A percentile compares a stretch with the other conserved stretches of the same genome.
Conservation (phyloP, 495 filamentous ascomycete genomes). For the Staphylotrichum tortipilum region DNA sequence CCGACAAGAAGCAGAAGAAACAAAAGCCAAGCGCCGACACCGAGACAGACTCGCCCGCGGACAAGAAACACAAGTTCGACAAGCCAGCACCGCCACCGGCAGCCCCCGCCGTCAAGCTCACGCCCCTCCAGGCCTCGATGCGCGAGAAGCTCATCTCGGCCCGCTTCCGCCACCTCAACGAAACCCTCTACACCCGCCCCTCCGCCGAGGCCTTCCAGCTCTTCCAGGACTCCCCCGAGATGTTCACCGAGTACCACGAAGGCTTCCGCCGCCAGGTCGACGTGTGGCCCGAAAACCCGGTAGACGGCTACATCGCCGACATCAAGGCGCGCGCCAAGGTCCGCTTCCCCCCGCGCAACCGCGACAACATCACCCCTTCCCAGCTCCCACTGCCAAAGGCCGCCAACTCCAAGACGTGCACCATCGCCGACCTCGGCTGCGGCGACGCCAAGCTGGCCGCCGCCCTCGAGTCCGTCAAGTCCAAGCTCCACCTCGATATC, state of each 20-base stretch:
- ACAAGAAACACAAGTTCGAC: slow-evolving; percentile 6
- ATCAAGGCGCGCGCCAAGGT: slow-evolving; percentile 49
- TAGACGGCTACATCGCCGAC: slow-evolving; percentile 66
- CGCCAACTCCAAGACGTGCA: slow-evolving; percentile 49
- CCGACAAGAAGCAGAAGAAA: slow-evolving; percentile 7
- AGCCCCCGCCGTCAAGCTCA: slow-evolving; percentile 49
- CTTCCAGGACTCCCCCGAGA: slow-evolving; percentile 72
- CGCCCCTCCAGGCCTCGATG: slow-evolving; percentile 88
- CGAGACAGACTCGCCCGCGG: neutral
- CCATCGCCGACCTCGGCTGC: slow-evolving; percentile 63
- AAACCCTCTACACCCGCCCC: slow-evolving; percentile 87
- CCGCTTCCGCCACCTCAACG: slow-evolving; percentile 94
- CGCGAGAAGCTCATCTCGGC: slow-evolving; percentile 84
- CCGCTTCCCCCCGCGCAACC: slow-evolving; percentile 29
- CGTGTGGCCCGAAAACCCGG: slow-evolving; percentile 92
- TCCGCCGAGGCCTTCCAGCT: slow-evolving; percentile 68
- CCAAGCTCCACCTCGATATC: slow-evolving; percentile 33
- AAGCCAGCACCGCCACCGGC: slow-evolving; percentile 15
- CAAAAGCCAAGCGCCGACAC: neutral
- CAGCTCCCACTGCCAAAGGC: slow-evolving; percentile 24
- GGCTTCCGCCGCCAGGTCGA: slow-evolving; percentile 92
- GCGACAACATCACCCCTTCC: slow-evolving; percentile 8
- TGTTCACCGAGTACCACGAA: slow-evolving; percentile 89
- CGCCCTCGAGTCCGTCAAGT: slow-evolving; percentile 52
- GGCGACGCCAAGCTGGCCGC: slow-evolving; percentile 60